A percentile compares a stretch with the other conserved stretches of the same genome.
These are phyloP conservation scores for Ophiostoma ips DNA, from an alignment of 2,329 filamentous ascomycete genomes.

Conservation along the genomic window DNA sequence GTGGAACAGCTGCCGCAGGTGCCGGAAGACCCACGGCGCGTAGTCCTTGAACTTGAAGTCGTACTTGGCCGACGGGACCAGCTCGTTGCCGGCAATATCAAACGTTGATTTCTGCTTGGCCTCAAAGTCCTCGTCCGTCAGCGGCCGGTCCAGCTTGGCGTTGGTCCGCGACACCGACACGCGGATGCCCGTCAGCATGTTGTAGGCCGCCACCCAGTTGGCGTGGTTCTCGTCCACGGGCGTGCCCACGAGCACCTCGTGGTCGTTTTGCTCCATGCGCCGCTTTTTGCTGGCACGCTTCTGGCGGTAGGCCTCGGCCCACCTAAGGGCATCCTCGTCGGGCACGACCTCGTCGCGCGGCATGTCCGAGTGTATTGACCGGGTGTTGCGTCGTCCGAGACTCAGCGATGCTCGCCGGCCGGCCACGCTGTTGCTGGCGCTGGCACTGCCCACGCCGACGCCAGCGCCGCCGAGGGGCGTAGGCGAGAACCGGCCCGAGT, in stretches of 20 bases:
- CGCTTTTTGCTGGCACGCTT: conserved; percentile 80
- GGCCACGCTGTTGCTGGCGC: conserved; percentile 29
- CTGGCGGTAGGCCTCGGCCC: conserved; percentile 85
- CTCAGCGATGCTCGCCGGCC: conserved; percentile 70
- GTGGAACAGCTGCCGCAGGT: conserved; percentile 73
- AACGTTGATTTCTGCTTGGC: conserved; percentile 97
- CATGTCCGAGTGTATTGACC: conserved; percentile 73
- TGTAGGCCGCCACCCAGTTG: conserved; percentile 97
- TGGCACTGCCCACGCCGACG: conserved; percentile 39
- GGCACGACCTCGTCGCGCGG: conserved; percentile 70
- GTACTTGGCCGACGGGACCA: conserved; percentile 96
- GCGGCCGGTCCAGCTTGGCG: conserved; percentile 81
- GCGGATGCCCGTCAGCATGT: conserved; percentile 97
- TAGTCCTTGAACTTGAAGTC: conserved; percentile 99
- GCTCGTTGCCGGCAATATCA: conserved; percentile 93
- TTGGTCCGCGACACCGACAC: conserved; percentile 94
- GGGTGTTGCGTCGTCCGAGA: conserved; percentile 64
- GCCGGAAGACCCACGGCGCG: conserved; percentile 97
- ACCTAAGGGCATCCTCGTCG: conserved; percentile 82
- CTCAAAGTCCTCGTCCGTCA: conserved; percentile 85
- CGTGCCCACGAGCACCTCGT: conserved; percentile 86
- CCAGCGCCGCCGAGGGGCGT: too few species aligned
- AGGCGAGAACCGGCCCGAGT: conserved; percentile 73
- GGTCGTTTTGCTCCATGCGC: conserved; percentile 74
- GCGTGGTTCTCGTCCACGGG: conserved; percentile 96